Evolutionary conservation across 306 rosid species (phyloP), one percentile per base, ranked within the genome.

Genomic region (Quercus robur): DNA sequence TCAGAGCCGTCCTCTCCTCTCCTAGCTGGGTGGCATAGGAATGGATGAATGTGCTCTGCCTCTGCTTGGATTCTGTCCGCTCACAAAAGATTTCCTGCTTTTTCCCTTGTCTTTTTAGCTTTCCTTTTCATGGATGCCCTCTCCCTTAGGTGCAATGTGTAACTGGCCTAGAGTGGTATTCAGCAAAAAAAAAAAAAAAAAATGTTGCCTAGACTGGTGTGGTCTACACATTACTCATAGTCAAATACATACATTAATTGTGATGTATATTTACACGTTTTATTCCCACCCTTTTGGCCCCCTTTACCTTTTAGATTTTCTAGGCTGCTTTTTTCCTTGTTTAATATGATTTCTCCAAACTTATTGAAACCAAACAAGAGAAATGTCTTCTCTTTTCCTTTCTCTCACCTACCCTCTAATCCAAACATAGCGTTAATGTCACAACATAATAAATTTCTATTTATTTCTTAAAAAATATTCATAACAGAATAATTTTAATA

Each of bases 111-210:
- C 93, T 86, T 76, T 89, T 76, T 89, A 59, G 81, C 88, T 85
- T 87, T 87, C 93, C 91, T 91, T 96, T 96, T 85, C 97, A 85
- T 75, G 80, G 98, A 91, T 93, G 92, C 98, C 87, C 88, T 76
- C 73, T 13, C 54, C 54, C 87, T 88, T 83, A 81, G 86, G 86
- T 71, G 79, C 26, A 25, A 25, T 75, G 86, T 73, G 76, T 83
- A 89, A 25, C 38, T 1, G 2, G 26, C 1, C 38, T 33, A 33
- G 38, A 33, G 38, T 33, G 38, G 6, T 33, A 33, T 33, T 33
- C 6, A 33, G 38, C 38, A 0, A 33, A 30, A 4, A 33, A 33
- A 33, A 33, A 30, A 4, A 5, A 31, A 1, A 33, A 5, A 33
- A 33, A 5, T 5, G 6, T 31, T 76, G 85, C 86, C 69, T 77